phyloP scores from a whole-genome alignment of 2,329 filamentous ascomycete species.

The Periconia sp. region DNA sequence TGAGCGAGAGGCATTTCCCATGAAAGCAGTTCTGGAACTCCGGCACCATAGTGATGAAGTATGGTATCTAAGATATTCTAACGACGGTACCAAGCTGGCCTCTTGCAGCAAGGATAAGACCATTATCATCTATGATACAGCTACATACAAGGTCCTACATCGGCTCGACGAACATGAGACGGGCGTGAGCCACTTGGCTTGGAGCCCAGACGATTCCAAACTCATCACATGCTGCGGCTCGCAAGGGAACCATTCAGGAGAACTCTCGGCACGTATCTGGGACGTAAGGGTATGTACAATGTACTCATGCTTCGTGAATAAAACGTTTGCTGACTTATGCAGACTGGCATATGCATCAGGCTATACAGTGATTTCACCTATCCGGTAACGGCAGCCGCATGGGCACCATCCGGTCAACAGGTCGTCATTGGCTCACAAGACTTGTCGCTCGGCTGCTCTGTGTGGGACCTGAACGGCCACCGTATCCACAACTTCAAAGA shows the following conservation, averaged over 20 bases:
- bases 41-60: slow-evolving; percentile 77
- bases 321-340: slow-evolving; percentile 9
- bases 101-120: slow-evolving; percentile 75
- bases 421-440: slow-evolving; percentile 69
- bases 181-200: slow-evolving; percentile 78
- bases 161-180: slow-evolving; percentile 68
- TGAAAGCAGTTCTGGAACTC: slow-evolving; percentile 69
- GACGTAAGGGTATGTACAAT: slow-evolving; percentile 48
- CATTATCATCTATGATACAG: slow-evolving; percentile 81
- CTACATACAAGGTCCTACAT: slow-evolving; percentile 66
- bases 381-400: slow-evolving; percentile 86
- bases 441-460: slow-evolving; percentile 34
- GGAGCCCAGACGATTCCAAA: slow-evolving; percentile 89
- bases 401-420: slow-evolving; percentile 74
- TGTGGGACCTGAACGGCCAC: slow-evolving; percentile 67
- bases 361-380: slow-evolving; percentile 73
- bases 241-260: slow-evolving; percentile 49
- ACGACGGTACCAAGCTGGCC: slow-evolving; percentile 79
- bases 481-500: slow-evolving; percentile 64
- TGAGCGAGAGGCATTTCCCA: slow-evolving; percentile 77
- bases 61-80: slow-evolving; percentile 89
- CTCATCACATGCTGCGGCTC: slow-evolving; percentile 79
- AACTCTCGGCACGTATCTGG: slow-evolving; percentile 70
- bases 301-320: not conserved
- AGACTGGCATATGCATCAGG: slow-evolving; percentile 54